Base-by-base conservation (phyloP, 148 eudicot genomes). In the Arctostaphylos glauca region DNA sequence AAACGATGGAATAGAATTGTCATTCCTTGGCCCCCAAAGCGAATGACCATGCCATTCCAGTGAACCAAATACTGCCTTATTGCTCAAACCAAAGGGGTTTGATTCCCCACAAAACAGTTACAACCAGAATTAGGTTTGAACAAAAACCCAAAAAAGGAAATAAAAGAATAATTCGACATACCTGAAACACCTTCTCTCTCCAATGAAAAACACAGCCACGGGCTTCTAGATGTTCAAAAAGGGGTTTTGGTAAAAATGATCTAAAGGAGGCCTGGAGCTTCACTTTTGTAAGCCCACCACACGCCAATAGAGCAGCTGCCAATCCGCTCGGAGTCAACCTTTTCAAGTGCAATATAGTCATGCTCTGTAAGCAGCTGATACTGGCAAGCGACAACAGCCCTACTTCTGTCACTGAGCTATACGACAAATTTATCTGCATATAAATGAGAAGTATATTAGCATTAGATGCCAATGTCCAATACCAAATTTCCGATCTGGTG, bases 251-350 rank as follows among this genome's bases (percentile, higher is more conserved):
- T 54, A 95, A 84, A 83, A 89, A 83, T 1, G 93, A 62, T 82
- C 80, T 90, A 81, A 95, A 91, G 2, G 90, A 86, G 1, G 90
- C 74, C 54, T 94, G 95, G 58, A 95, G 98, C 92, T 94, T 95
- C 83, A 92, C 95, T 87, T 94, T 95, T 59, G 90, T 91, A 86
- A 95, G 89, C 43, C 96, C 94, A 59, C 96, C 92, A 84, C 98
- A 94, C 25, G 95, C 96, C 83, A 94, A 87, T 66, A 95, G 87
- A 70, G 96, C 91, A 78, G 93, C 94, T 25, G 91, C 90, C 64
- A 95, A 81, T 48, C 98, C 98, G 80, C 84, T 85, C 3, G 96
- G 95, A 74, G 95, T 89, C 85, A 95, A 87, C 18, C 94, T 91
- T 84, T 90, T 86, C 81, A 90, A 76, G 86, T 95, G 98, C 85